Evolutionary conservation across 495 filamentous ascomycete genomes (phyloP), one percentile per base, ranked within the genome.

Genomic region (Neurospora sp.): DNA sequence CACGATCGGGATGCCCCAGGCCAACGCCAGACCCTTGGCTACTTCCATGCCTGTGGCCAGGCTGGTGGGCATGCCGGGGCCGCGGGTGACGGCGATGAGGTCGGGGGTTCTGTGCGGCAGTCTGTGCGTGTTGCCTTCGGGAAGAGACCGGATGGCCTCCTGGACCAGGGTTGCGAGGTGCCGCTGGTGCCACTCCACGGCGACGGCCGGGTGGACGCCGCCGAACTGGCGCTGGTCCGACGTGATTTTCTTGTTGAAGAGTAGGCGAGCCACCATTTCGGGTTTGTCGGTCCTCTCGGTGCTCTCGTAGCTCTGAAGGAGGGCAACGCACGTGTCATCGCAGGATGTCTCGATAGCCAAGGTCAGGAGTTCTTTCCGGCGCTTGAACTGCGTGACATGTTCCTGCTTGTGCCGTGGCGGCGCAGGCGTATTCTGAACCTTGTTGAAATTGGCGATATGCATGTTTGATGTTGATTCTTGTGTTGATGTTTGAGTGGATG

Each of bases 311-410:
- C 53, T 65, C 72, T 93, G 86, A 16, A 98, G 85, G 65, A 99
- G 81, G 27, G 95, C 92, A 8, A 99, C 94, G 53, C 92, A 95
- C 2, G 95, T 97, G 83, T 99, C 96, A 81, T 99, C 96, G 85
- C 93, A 98, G n/a, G 94, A 97, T 18, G 92, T 93, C 83, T 98
- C 95, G 78, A 98, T 97, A 20, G 93, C 95, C 41, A 98, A 89
- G 0, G 92, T 94, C 18, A 92, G 79, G 61, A 93, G 83, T 9
- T 35, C 53, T 31, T 14, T 65, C 12, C 7, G 53, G 27, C 53
- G 53, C 53, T 65, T 65, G 22, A 8, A 16, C 22, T 14, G 53
- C 53, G 22, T 53, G 20, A 27, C 20, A 27, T 10, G 42, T 20
- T 46, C n/a, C 42, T 46, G 42, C 42, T 20, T 46, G 42, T 10